Evolutionary conservation across 441 rosid species (phyloP).

Genomic region (Adansonia grandidieri): DNA sequence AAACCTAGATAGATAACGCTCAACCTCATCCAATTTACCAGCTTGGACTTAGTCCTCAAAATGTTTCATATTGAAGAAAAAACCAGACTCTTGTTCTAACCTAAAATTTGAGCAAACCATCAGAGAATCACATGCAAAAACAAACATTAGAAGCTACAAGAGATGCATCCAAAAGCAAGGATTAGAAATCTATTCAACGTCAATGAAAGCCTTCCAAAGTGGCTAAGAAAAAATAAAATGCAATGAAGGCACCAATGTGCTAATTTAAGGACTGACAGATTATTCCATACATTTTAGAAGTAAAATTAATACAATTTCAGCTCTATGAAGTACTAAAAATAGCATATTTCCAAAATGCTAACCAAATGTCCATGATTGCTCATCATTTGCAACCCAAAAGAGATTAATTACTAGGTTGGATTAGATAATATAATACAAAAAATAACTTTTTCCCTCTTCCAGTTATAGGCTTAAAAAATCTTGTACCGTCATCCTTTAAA

Average conservation of each 20-base stretch:
- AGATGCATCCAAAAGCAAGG: not conserved
- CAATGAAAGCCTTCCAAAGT: not conserved
- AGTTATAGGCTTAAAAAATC: too few relatives aligned
- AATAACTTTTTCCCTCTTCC: too few relatives aligned
- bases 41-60: conserved; percentile 48
- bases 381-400: too few relatives aligned
- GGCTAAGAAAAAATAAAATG: not conserved
- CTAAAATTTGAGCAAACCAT: conserved; percentile 23
- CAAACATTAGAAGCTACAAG: not conserved
- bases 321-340: too few relatives aligned
- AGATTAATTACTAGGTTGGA: too few relatives aligned
- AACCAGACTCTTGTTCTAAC: conserved; percentile 52
- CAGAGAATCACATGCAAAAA: not conserved
- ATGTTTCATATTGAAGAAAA: conserved; percentile 51
- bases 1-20: conserved; percentile 45
- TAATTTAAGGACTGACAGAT: too few relatives aligned
- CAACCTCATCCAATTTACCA: conserved; percentile 55
- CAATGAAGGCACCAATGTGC: not conserved
- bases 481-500: too few relatives aligned
- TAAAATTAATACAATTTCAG: too few relatives aligned
- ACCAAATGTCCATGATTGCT: too few relatives aligned
- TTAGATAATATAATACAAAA: too few relatives aligned
- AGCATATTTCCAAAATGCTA: too few relatives aligned
- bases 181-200: not conserved
- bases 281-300: too few relatives aligned